Conservation (phyloP, 176 grass and related monocot genomes). For the Raddia guianensis region DNA sequence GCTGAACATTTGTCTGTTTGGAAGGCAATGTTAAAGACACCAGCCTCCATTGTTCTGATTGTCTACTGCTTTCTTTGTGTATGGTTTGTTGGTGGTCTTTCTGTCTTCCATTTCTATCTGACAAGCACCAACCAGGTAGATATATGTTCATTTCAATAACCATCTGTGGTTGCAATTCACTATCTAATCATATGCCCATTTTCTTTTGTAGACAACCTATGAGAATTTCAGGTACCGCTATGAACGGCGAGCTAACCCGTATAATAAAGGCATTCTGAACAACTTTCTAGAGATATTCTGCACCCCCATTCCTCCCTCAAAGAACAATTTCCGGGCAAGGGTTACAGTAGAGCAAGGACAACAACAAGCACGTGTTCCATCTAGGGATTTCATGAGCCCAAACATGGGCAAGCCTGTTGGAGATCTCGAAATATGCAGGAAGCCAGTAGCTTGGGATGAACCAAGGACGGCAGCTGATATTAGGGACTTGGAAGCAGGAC, state of each 20-base stretch:
- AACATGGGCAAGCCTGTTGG: slow-evolving; percentile 73
- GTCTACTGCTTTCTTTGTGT: slow-evolving; percentile 87
- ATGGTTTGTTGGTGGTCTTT: slow-evolving; percentile 94
- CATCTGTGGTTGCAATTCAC: slow-evolving; percentile 22
- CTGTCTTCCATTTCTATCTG: slow-evolving; percentile 91
- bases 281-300: slow-evolving; percentile 90
- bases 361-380: slow-evolving; percentile 47
- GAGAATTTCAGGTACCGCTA: slow-evolving; percentile 97
- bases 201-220: slow-evolving; percentile 78
- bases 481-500: slow-evolving; percentile 60
- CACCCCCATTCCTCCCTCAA: slow-evolving; percentile 70
- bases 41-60: slow-evolving; percentile 83
- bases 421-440: slow-evolving; percentile 81
- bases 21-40: slow-evolving; percentile 78
- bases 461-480: slow-evolving; percentile 63
- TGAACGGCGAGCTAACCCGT: slow-evolving; percentile 77
- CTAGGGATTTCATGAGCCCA: slow-evolving; percentile 77
- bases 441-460: slow-evolving; percentile 81
- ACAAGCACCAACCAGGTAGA: slow-evolving; percentile 91
- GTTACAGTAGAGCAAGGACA: slow-evolving; percentile 52
- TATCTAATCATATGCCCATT: slow-evolving; percentile 27
- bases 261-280: slow-evolving; percentile 67
- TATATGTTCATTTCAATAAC: slow-evolving; percentile 3
- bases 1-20: slow-evolving; percentile 59
- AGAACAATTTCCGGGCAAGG: slow-evolving; percentile 84